These are phyloP conservation scores for Tolypocladium ophioglossoides DNA, from an alignment of 2,329 filamentous ascomycete species.

Conservation along the genomic window DNA sequence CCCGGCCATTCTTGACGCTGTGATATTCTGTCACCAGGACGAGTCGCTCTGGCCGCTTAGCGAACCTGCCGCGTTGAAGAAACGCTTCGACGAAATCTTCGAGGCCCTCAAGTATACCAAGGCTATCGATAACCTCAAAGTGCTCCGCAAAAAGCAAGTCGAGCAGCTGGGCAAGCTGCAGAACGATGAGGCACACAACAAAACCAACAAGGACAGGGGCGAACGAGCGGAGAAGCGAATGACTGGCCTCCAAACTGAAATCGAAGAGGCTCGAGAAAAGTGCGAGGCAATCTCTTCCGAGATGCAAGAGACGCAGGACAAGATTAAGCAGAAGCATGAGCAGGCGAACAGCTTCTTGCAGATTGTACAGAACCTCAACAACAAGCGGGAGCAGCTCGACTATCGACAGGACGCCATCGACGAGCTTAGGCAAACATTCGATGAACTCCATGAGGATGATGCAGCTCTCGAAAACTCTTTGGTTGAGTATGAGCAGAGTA, in stretches of 20 bases:
- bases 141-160: slow-evolving; percentile 72
- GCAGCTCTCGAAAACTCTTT: slow-evolving; percentile 61
- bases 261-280: slow-evolving; percentile 49
- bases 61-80: slow-evolving; percentile 75
- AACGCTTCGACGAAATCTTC: slow-evolving; percentile 95
- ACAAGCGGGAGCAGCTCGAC: slow-evolving; percentile 64
- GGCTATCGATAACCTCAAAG: slow-evolving; percentile 89
- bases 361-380: slow-evolving; percentile 64
- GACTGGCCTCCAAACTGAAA: slow-evolving; percentile 53
- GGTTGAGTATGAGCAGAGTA: slow-evolving; percentile 66
- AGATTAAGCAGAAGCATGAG: slow-evolving; percentile 56
- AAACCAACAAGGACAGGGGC: slow-evolving; percentile 75
- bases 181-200: slow-evolving; percentile 65
- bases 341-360: slow-evolving; percentile 64
- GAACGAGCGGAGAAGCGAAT: slow-evolving; percentile 59
- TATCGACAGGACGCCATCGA: slow-evolving; percentile 61
- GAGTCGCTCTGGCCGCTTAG: slow-evolving; percentile 96
- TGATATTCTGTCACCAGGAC: slow-evolving; percentile 98
- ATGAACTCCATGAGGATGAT: slow-evolving; percentile 70
- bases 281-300: slow-evolving; percentile 47
- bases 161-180: slow-evolving; percentile 64
- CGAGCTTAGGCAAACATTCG: slow-evolving; percentile 60
- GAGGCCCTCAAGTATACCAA: slow-evolving; percentile 96
- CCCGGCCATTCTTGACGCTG: slow-evolving; percentile 78
- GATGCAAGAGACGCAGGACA: slow-evolving; percentile 47